Base-by-base conservation (phyloP, 2,329 filamentous ascomycete species). In the Cladosporium sphaerospermum region DNA sequence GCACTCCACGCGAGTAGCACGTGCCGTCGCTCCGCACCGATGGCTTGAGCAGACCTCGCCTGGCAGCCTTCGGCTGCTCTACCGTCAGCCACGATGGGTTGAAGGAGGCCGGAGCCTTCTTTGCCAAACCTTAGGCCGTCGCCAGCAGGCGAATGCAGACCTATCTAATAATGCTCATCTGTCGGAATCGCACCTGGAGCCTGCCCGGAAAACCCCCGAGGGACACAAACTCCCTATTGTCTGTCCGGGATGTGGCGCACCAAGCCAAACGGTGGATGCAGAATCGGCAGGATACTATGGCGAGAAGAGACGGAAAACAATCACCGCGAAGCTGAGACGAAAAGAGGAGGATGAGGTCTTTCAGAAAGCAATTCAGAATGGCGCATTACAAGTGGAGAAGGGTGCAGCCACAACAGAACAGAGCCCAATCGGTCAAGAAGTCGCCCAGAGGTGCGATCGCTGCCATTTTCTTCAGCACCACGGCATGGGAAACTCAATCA, bases 391-490 rank as follows among this genome's bases (percentile, higher is more conserved):
- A 31, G 31, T 70, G 18, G 48, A 69, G 18, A 53, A 62, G 48
- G 56, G 61, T 5, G 55, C 63, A 9, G 43, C 16, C 14, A 3
- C 33, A 9, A 10, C 28, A 44, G n/a, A 48, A 18, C 8, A 45
- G 8, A 45, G 43, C 49, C 40, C 49, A 13, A 31, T 49, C n/a
- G 28, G 8, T 19, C 34, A 41, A 42, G 42, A 53, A 23, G 14
- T 37, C 3, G 31, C 64, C 3, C 87, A 87, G 1, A 71, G 95
- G 6, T 99, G 93, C 71, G 86, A 93, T 61, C 83, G 93, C 63
- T 99, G 93, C 64, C 90, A 96, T 67, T 78, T 83, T 33, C 77
- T 99, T 23, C 70, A 86, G 18, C 84, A 97, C 68, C 85, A 97
- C 66, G 81, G 82, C 56, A 75, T 78, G 13, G 88, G 86, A 7